Evolutionary conservation across 331 rosid genomes (phyloP), one percentile per base, ranked within the genome.

Genomic region (Quercus lobata): DNA sequence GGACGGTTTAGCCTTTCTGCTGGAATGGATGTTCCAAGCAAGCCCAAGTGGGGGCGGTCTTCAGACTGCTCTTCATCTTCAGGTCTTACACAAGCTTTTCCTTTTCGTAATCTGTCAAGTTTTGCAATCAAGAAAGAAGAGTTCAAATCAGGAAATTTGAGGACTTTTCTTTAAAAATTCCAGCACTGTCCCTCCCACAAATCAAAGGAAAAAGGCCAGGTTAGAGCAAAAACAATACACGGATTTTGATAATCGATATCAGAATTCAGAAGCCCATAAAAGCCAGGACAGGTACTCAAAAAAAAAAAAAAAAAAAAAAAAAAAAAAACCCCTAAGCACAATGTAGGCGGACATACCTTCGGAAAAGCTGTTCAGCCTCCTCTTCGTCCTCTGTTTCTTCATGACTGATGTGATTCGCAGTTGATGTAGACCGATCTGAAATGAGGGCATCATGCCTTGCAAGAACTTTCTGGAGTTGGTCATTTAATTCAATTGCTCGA

Each of bases 21-120:
- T 2, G 83, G 82, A 37, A 79, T 82, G 68, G 92, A 71, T 75
- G 82, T 74, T 35, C 94, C 98, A 34, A 86, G 84, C 66, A 89
- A 83, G 62, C 91, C 85, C 78, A 89, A 73, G 61, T 68, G 84
- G 25, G 86, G 84, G 10, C 81, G 87, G 83, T 89, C 92, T 1
- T 74, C 75, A 66, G 91, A 80, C 17, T 76, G 78, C 77, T 82
- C 88, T 83, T 90, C 97, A 35, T 91, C 97, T 84, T 94, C 97
- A 16, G 93, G 95, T 84, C 86, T 88, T 25, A 89, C 93, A 81
- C 98, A 90, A 57, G 99, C 99, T 84, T 95, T 95, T 81, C 99
- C 99, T 82, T 95, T 95, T 57, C 96, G 97, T 80, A 95, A 85
- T 89, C 99, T 95, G 87, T 81, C 68, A 46, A 60, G 65, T 52